These are phyloP conservation scores for Beauveria sp. DNA, from an alignment of 2,329 filamentous ascomycete genomes.

Conservation along the genomic window DNA sequence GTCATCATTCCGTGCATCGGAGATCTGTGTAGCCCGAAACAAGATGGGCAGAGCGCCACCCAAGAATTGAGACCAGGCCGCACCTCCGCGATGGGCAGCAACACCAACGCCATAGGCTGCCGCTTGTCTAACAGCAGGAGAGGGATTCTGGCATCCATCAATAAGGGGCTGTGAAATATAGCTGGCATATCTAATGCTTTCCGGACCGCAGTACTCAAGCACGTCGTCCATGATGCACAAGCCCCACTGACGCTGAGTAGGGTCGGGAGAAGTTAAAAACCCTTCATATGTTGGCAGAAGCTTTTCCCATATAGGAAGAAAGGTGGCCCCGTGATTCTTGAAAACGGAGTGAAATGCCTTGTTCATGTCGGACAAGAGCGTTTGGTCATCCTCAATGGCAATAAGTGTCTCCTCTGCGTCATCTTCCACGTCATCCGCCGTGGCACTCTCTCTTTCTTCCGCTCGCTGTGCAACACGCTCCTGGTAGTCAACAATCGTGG, in stretches of 20 bases:
- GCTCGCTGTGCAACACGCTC: slow-evolving; percentile 72
- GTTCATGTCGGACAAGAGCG: slow-evolving; percentile 97
- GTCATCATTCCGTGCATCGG: slow-evolving; percentile 79
- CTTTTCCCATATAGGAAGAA: slow-evolving; percentile 82
- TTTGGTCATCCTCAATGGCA: slow-evolving; percentile 96
- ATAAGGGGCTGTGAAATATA: slow-evolving; percentile 84
- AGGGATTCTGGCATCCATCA: slow-evolving; percentile 75
- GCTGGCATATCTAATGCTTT: slow-evolving; percentile 78
- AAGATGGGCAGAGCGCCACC: slow-evolving; percentile 71
- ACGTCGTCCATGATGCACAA: slow-evolving; percentile 98
- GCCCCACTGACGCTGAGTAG: slow-evolving; percentile 96
- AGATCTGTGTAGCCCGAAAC: slow-evolving; percentile 75
- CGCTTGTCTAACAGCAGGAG: slow-evolving; percentile 89
- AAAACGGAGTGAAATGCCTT: slow-evolving; percentile 99
- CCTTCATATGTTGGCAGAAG: slow-evolving; percentile 77
- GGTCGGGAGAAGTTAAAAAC: slow-evolving; percentile 74
- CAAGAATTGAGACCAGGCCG: slow-evolving; percentile 80
- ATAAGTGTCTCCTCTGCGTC: slow-evolving; percentile 79
- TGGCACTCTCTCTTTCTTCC: slow-evolving; percentile 68
- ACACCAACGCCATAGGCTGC: slow-evolving; percentile 95
- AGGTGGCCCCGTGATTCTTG: slow-evolving; percentile 83
- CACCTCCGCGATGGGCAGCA: slow-evolving; percentile 85
- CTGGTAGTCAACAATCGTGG: slow-evolving; percentile 88
- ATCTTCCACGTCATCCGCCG: slow-evolving; percentile 84
- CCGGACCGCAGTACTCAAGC: slow-evolving; percentile 86